Evolutionary conservation across 805 yeast species (phyloP).

Genomic region (Candida tallmaniae): DNA sequence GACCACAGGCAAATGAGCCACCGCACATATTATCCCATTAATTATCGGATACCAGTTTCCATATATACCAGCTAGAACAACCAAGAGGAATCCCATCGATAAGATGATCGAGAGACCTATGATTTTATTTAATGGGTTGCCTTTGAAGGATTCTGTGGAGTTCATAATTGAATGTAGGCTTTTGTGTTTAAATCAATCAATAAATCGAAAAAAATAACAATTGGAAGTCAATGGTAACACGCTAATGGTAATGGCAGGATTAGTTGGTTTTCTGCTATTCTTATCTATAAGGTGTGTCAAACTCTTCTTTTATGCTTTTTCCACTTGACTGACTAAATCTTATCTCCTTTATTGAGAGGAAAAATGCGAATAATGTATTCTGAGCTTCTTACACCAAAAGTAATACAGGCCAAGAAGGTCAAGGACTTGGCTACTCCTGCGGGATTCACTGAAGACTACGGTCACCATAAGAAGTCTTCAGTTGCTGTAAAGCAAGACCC

Average conservation of each 20-base stretch:
- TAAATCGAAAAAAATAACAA: no score
- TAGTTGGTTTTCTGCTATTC: no score
- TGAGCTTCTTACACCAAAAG: constrained; percentile 12
- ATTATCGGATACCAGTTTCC: constrained; percentile 89
- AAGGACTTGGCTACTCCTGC: constrained; percentile 14
- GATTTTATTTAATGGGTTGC: constrained; percentile 68
- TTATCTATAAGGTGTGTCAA: no score
- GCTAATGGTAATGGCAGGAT: no score
- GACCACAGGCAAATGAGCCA: constrained; percentile 37
- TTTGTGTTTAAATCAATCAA: no score
- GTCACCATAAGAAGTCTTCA: not conserved
- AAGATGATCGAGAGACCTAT: constrained; percentile 72
- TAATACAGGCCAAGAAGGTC: constrained; percentile 6
- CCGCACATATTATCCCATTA: constrained; percentile 44
- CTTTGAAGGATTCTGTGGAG: constrained; percentile 19
- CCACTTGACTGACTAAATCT: no score
- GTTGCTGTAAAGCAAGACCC: constrained; percentile 2
- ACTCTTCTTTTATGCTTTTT: no score
- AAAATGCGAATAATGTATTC: no score
- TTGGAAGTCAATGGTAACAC: no score
- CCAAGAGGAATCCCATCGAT: constrained; percentile 85
- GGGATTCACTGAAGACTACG: constrained; percentile 10
- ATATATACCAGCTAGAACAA: constrained; percentile 80
- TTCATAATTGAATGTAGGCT: no score
- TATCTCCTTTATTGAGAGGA: no score